These are phyloP conservation scores for Monoraphidium neglectum DNA, from an alignment of 139 green algal genomes.

Conservation along the genomic window DNA sequence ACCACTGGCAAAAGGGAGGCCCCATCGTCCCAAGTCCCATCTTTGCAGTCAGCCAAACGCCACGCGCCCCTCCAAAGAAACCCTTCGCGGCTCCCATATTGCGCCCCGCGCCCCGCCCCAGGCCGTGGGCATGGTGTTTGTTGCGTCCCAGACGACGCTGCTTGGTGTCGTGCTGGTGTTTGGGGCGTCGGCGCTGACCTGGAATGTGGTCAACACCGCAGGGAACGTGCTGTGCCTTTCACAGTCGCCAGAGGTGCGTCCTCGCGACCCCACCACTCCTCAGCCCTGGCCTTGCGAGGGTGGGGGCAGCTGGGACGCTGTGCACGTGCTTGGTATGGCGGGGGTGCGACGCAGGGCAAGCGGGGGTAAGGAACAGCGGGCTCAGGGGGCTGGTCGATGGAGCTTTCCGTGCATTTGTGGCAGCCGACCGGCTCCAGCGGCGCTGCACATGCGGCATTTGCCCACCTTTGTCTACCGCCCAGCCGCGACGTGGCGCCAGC, in stretches of 20 bases:
- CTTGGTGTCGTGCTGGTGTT: not conserved
- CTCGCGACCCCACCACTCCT: not conserved
- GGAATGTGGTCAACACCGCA: slow-evolving; percentile 33
- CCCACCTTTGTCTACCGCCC: too few species aligned
- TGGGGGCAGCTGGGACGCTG: not conserved
- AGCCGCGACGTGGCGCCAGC: too few species aligned
- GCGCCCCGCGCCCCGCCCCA: not conserved
- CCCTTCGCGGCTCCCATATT: too few species aligned
- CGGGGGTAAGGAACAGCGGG: too few species aligned
- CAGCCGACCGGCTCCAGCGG: too few species aligned
- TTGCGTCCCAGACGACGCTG: not conserved
- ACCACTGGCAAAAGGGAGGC: too few species aligned
- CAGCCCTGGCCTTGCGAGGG: not conserved
- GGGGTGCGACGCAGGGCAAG: not conserved
- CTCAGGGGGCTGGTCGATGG: not conserved
- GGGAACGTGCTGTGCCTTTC: slow-evolving; percentile 22
- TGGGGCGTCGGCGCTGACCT: slow-evolving; percentile 2
- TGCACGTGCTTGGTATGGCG: too few species aligned
- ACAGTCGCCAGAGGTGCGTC: slow-evolving; percentile 16
- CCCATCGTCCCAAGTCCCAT: too few species aligned
- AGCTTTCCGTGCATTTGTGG: not conserved
- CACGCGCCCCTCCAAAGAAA: too few species aligned
- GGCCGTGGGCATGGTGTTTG: slow-evolving; percentile 15
- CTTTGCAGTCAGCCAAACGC: too few species aligned
- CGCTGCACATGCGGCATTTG: too few species aligned